phyloP scores from a whole-genome alignment of 2,329 filamentous ascomycete species.

The Paracoccidioides lutzii region DNA sequence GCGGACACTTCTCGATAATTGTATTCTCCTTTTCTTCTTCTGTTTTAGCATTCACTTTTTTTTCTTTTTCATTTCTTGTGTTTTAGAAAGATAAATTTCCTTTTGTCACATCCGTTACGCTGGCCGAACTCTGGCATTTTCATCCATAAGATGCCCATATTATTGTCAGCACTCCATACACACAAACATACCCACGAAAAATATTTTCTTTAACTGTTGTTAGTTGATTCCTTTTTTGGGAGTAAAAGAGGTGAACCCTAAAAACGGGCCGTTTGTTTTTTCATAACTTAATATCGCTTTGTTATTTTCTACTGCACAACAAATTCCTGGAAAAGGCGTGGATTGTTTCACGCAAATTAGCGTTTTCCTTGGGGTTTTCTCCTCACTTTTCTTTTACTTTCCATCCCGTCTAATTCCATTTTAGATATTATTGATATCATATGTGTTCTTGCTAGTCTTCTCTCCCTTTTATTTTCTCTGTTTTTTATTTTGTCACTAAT shows the following conservation, averaged over 20 bases:
- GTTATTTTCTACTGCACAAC: neutral
- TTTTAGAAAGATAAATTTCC: conserved; percentile 1
- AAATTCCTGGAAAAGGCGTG: neutral
- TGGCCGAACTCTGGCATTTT: neutral
- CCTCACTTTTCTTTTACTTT: neutral
- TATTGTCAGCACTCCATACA: neutral
- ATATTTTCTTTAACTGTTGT: neutral
- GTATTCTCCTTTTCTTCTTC: conserved; percentile 1
- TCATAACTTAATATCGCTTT: neutral
- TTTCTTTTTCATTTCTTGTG: conserved; percentile 1
- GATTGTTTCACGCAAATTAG: neutral
- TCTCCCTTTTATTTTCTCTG: neutral
- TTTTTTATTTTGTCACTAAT: neutral
- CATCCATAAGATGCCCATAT: neutral
- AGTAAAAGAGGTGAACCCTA: neutral
- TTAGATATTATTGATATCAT: conserved; percentile 1
- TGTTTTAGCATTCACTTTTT: neutral
- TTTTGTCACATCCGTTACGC: neutral
- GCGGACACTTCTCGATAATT: neutral
- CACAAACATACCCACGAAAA: neutral
- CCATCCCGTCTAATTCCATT: too few species aligned
- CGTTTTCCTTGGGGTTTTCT: neutral
- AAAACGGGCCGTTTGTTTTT: neutral
- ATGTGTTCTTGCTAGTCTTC: neutral
- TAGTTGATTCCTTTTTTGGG: neutral